Conservation (phyloP, 768 basidiomycete species). For the Mycena galericulata region DNA sequence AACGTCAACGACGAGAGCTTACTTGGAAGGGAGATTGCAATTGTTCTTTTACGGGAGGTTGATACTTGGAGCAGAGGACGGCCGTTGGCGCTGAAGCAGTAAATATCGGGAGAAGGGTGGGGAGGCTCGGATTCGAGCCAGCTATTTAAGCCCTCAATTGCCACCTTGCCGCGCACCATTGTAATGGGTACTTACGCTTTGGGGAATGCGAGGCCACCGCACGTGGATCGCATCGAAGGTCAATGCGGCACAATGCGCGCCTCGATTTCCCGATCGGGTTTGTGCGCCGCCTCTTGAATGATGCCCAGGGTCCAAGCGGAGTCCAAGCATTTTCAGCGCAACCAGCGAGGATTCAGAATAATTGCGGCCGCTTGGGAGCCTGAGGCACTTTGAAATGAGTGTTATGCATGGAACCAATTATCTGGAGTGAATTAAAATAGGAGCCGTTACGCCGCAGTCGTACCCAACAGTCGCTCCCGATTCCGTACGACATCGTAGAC, state of each 20-base stretch:
- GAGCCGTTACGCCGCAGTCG: too few relatives aligned
- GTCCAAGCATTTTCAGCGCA: too few relatives aligned
- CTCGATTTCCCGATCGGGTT: too few relatives aligned
- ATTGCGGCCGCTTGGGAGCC: too few relatives aligned
- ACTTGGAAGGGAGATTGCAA: neutral
- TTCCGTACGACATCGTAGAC: too few relatives aligned
- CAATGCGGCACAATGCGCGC: neutral
- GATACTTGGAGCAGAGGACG: neutral
- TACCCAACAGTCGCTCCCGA: too few relatives aligned
- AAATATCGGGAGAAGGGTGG: neutral
- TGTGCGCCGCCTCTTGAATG: too few relatives aligned
- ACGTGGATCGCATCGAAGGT: neutral
- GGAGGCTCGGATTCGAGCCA: neutral
- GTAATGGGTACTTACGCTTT: constrained; percentile 5
- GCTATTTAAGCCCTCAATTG: neutral
- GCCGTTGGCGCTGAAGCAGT: neutral
- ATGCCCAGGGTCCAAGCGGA: too few relatives aligned
- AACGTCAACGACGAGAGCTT: neutral
- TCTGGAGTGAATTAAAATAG: too few relatives aligned
- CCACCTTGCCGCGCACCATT: neutral
- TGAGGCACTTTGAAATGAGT: too few relatives aligned
- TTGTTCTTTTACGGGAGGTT: neutral
- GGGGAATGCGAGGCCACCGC: neutral
- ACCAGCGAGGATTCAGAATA: too few relatives aligned
- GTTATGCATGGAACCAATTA: too few relatives aligned